Conservation (phyloP, 495 filamentous ascomycete genomes). For the Pseudomonodictys pantanalensis region DNA sequence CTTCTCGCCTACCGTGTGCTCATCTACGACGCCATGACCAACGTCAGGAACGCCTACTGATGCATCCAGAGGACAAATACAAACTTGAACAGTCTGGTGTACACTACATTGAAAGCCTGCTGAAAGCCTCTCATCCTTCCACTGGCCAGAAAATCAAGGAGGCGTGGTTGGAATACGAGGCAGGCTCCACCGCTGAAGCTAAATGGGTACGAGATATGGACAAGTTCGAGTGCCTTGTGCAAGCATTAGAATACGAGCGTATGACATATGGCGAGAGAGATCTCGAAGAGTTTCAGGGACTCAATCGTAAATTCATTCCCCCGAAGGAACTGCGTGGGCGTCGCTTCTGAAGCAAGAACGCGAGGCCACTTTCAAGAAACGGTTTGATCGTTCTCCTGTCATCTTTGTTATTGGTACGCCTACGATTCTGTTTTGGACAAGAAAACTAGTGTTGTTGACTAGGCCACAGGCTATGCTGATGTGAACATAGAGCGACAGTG, state of each 20-base stretch:
- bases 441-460: background rate
- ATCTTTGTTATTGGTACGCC: background rate
- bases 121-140: background rate
- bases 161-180: background rate
- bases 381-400: background rate
- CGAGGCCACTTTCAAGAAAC: background rate
- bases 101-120: background rate
- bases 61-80: background rate
- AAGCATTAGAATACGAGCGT: slow-evolving; percentile 1
- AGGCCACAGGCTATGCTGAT: background rate
- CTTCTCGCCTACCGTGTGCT: background rate
- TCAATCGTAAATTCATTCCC: background rate
- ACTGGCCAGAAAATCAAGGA: background rate
- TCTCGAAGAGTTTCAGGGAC: slow-evolving; percentile 5
- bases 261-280: background rate
- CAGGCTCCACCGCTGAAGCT: background rate
- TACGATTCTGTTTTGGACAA: background rate
- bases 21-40: background rate
- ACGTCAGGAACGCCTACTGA: background rate
- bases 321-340: background rate
- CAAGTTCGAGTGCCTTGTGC: background rate
- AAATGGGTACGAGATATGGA: background rate
- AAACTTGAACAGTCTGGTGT: background rate
- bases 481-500: no score
- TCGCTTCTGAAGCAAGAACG: background rate